phyloP scores from a whole-genome alignment of 495 filamentous ascomycete genomes.

The Lineolata rhizophorae region DNA sequence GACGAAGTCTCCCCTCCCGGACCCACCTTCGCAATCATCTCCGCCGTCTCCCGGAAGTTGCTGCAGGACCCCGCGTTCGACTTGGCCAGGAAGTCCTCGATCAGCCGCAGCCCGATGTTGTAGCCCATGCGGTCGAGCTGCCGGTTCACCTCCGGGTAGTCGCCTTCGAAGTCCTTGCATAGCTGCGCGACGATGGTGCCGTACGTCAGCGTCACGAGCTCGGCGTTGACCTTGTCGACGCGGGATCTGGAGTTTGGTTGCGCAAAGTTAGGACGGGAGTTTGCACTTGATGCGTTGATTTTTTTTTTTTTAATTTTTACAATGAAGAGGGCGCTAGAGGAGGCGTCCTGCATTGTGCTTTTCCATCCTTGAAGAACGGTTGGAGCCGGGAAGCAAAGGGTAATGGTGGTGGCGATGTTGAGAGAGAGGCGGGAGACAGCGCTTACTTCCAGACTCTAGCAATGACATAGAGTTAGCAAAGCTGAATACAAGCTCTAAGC shows the following conservation, averaged over 20 bases:
- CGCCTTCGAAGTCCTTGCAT: slow-evolving; percentile 81
- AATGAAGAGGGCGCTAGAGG: too few species aligned
- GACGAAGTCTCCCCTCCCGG: neutral
- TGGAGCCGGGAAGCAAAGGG: too few species aligned
- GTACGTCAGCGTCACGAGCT: slow-evolving; percentile 92
- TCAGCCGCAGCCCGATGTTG: slow-evolving; percentile 87
- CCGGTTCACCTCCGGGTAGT: slow-evolving; percentile 88
- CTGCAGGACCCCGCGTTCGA: slow-evolving; percentile 70
- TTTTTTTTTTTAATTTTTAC: too few species aligned
- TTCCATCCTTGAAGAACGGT: too few species aligned
- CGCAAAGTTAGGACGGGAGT: too few species aligned
- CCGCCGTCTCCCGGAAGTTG: slow-evolving; percentile 87
- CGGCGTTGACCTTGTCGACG: slow-evolving; percentile 62
- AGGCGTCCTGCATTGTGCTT: too few species aligned
- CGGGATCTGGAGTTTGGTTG: slow-evolving; percentile 32
- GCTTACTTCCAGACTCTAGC: slow-evolving; percentile 96
- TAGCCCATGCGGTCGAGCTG: slow-evolving; percentile 98
- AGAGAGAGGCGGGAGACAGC: neutral
- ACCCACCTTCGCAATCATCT: slow-evolving; percentile 81
- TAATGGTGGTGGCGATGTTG: too few species aligned
- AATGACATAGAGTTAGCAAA: too few species aligned
- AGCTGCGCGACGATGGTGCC: slow-evolving; percentile 93
- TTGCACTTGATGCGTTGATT: too few species aligned
- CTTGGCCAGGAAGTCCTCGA: slow-evolving; percentile 95
- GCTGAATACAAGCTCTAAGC: too few species aligned